A percentile compares a stretch with the other conserved stretches of the same genome.
Evolutionary conservation across 2,329 filamentous ascomycete genomes (phyloP).

Genomic region (Hypoxylon rubiginosum): DNA sequence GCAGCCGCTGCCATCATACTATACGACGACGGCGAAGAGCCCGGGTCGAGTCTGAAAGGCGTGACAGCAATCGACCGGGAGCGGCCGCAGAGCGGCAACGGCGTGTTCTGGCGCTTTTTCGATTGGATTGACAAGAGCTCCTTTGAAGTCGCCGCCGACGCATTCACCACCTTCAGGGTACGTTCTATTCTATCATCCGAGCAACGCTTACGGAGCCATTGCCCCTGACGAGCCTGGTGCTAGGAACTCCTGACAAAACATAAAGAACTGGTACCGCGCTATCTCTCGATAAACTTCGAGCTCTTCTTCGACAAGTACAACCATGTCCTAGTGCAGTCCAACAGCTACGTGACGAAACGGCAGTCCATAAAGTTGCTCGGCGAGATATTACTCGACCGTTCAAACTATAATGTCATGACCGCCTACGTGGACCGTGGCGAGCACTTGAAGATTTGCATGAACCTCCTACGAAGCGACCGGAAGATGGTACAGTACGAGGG

Average conservation of each 20-base stretch:
- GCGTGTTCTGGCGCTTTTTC: slow-evolving; percentile 97
- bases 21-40: slow-evolving; percentile 85
- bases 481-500: slow-evolving; percentile 99
- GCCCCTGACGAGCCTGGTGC: slow-evolving; percentile 31
- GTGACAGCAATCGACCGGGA: slow-evolving; percentile 83
- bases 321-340: slow-evolving; percentile 85
- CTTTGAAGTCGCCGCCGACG: slow-evolving; percentile 97
- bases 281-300: slow-evolving; percentile 90
- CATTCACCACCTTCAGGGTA: slow-evolving; percentile 97
- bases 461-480: slow-evolving; percentile 91
- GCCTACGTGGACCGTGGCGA: slow-evolving; percentile 95
- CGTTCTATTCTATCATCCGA: slow-evolving; percentile 45
- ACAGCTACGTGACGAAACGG: slow-evolving; percentile 96
- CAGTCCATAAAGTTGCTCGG: slow-evolving; percentile 98
- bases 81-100: slow-evolving; percentile 79
- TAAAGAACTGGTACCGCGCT: slow-evolving; percentile 90
- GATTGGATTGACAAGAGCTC: slow-evolving; percentile 96
- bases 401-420: slow-evolving; percentile 99
- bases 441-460: slow-evolving; percentile 99
- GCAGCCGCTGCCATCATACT: slow-evolving; percentile 90
- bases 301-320: slow-evolving; percentile 95
- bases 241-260: slow-evolving; percentile 95
- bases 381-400: slow-evolving; percentile 92
- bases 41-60: slow-evolving; percentile 79
- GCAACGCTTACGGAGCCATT: not conserved